Base-by-base conservation (phyloP, 768 basidiomycete genomes). In the Trametes coccinea region DNA sequence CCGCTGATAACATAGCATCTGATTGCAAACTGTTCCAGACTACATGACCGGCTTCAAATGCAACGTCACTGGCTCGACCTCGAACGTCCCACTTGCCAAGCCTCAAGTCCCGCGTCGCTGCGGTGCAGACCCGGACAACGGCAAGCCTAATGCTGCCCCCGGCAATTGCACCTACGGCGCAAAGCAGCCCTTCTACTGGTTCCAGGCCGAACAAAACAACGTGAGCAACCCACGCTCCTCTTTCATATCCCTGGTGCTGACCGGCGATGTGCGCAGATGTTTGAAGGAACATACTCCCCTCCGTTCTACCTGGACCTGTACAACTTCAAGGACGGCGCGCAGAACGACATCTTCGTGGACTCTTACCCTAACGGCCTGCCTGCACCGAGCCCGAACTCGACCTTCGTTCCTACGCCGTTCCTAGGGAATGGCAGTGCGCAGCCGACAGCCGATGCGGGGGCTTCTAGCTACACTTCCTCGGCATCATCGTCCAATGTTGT, bases 21-120 rank as follows among this genome's bases (percentile, higher is more conserved):
- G 3, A 52, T 48, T 3, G 17, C 10, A n/a, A 31, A 16, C 29
- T 10, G 2, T 16, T 47, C 17, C 61, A 85, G 84, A 84, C 68
- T 90, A 88, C 72, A 89, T 89, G 88, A 90, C 84, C 55, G 87
- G 84, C 4, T 90, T 89, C 79, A 80, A 81, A 61, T 90, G 89
- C 73, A 81, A 82, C 58, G 70, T 89, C 52, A 84, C 83, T 0
- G 75, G 76, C 34, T 77, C 84, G 2, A 82, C 80, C 0, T 85
- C 85, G 2, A 78, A 66, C 31, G 79, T 81, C 2, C 70, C 80
- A 0, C 74, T 88, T 11, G 86, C 86, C 0, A 76, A 78, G 16
- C 73, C 88, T 37, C 77, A 86, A 62, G 72, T 89, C 14, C 74
- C 89, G n/a, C 80, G 84, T 17, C 82, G 88, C 34, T 91, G 89